Base-by-base conservation (phyloP, 805 yeast species). In the Wickerhamiella qilinensis region DNA sequence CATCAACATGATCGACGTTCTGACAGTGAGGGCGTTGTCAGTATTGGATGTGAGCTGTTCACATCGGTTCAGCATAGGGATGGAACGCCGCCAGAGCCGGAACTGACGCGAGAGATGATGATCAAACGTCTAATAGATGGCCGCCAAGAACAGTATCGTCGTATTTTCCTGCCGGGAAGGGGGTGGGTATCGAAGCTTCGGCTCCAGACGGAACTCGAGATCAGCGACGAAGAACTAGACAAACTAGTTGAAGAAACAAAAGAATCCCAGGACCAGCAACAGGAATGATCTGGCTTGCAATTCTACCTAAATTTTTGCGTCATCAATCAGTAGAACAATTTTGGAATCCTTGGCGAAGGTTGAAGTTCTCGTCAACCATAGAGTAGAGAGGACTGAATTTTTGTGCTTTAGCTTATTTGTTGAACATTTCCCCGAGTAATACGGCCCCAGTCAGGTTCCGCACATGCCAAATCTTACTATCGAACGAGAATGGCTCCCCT, bases 151-250 rank as follows among this genome's bases (percentile, higher is more conserved):
- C 27, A 39, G 18, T 36, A 39, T n/a, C 25, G 42, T 6, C 36
- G 42, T 3, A 31, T 39, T 3, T 39, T 39, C 30, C 32, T 39
- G 7, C 42, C 42, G 8, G 39, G 39, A 14, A 33, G 42, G 14
- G 42, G 42, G 2, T 39, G 42, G 42, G 37, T 36, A n/a, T 35
- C 42, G 16, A 25, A 29, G 32, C 12, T 30, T 3, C 35, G 36
- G 30, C 37, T 39, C 17, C 39, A 39, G 33, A 17, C 21, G 19
- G 42, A 39, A 21, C 32, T 39, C 30, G 22, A 21, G 14, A 28
- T 38, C 3, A 16, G 34, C 6, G 41, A 38, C 27, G 24, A 15
- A 8, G 41, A 38, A 25, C 35, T 38, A 25, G 35, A 28, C 35
- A 16, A 25, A 6, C 28, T 38, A 21, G 41, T 36, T 7, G 31